Base-by-base conservation (phyloP, 2,329 filamentous ascomycete genomes). In the Fusarium sp. region DNA sequence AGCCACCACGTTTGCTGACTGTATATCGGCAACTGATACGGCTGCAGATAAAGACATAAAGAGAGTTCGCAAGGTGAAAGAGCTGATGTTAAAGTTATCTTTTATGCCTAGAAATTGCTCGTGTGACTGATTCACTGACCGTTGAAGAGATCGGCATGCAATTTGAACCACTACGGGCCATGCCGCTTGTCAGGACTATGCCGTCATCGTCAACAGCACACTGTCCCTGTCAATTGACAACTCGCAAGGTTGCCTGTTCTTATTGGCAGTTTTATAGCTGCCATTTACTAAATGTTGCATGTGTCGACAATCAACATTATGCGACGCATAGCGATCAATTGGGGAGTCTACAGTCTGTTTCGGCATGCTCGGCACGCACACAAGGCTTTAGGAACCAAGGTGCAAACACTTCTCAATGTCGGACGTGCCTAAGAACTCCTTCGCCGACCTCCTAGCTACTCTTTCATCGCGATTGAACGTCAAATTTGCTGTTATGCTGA, bases 1-100 rank as follows among this genome's bases (percentile, higher is more conserved):
- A 72, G 70, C 70, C 70, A 72, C 69, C 25, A 19, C 35, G n/a
- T 40, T 35, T 68, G 64, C 47, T 68, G 65, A 67, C 64, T 62
- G 28, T 46, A 15, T 54, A 38, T 54, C 50, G 23, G 50, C 50
- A 54, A 40, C 40, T 40, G 50, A 54, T 38, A 25, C 33, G 33
- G 46, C 30, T 33, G 46, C 18, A 60, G 44, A 25, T 40, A 9
- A n/a, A 40, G 33, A n/a, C 19, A n/a, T 54, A 5, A 54, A 54
- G 33, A 54, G 23, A 54, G 33, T 54, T 40, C 40, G 33, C 23
- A 28, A 2, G 33, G 50, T 54, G 23, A 40, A 40, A 18, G 50
- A 35, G 50, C 25, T 18, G 15, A 18, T 38, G 23, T 28, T 2
- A 7, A 13, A 9, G 23, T 40, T 40, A 5, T 54, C 33, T 3